Conservation (phyloP, 257 asterid species). For the Fraxinus cuspidata region DNA sequence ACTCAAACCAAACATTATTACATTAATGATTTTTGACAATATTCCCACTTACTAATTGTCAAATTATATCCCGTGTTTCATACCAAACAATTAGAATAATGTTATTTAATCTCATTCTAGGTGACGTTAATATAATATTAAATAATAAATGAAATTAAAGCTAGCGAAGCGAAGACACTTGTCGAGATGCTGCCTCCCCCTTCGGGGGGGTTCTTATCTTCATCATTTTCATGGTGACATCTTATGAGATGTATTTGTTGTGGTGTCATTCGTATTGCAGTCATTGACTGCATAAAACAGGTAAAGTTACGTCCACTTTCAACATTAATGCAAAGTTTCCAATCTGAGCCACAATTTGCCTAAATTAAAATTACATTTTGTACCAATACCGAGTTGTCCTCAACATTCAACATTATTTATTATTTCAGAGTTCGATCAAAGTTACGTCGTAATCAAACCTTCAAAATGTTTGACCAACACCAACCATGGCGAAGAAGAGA, state of each 20-base stretch:
- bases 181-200: background rate
- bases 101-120: no score
- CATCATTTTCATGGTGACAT: background rate
- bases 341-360: conserved; percentile 11
- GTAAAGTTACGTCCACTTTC: background rate
- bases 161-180: background rate
- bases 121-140: no score
- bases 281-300: background rate
- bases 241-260: conserved; percentile 11
- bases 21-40: no score
- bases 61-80: no score
- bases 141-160: no score
- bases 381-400: conserved; percentile 7
- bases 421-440: background rate
- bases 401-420: background rate
- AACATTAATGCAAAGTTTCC: conserved; percentile 14
- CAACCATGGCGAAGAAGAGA: background rate
- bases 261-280: conserved; percentile 13
- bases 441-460: conserved; percentile 20
- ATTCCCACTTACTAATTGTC: no score
- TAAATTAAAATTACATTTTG: background rate
- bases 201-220: background rate
- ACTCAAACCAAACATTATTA: no score
- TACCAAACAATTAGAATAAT: background rate
- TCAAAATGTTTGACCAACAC: conserved; percentile 16